Evolutionary conservation across 352 stramenopile species (phyloP), one percentile per base, ranked within the genome.

Genomic region (Phytophthora kernoviae): DNA sequence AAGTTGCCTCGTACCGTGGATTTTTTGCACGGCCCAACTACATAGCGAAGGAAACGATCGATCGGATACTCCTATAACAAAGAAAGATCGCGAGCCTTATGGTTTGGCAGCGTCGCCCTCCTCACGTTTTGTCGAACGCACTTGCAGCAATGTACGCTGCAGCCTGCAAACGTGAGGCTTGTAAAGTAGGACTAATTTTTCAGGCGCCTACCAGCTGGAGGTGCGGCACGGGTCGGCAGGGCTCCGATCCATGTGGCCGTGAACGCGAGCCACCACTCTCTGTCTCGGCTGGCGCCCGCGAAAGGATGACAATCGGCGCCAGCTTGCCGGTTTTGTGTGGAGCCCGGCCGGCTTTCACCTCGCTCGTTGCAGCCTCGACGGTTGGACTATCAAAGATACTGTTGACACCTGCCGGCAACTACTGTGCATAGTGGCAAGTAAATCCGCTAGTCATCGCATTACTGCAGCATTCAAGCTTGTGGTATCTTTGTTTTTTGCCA

Each of bases 161-260:
- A 43, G n/a, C 12, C 12, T 17, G 14, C 10, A 18, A 52, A 54
- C 54, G 37, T 46, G 32, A 11, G 40, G 39, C 24, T 58, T 21
- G 26, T 44, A 45, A 21, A 53, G 27, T 49, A 44, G 32, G 45
- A 37, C 24, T 47, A 54, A 60, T 71, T 64, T 71, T 68, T 72
- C 34, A 27, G 0, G 9, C 37, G 27, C 39, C 53, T 56, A 65
- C 46, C 63, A 64, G 51, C 57, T 66, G 63, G 27, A 40, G 36
- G 14, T 3, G 49, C 40, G 33, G 56, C 56, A 56, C 47, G 43
- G 37, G 33, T n/a, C 9, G 14, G 14, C 10, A 12, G 9, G 33
- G 40, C 20, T 27, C 33, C 22, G 17, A 18, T 18, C 49, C 43
- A 59, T 40, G 52, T 59, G 52, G 33, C 46, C 27, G 12, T 14